phyloP scores from a whole-genome alignment of 2,329 filamentous ascomycete genomes.

The Penicillium sp. region DNA sequence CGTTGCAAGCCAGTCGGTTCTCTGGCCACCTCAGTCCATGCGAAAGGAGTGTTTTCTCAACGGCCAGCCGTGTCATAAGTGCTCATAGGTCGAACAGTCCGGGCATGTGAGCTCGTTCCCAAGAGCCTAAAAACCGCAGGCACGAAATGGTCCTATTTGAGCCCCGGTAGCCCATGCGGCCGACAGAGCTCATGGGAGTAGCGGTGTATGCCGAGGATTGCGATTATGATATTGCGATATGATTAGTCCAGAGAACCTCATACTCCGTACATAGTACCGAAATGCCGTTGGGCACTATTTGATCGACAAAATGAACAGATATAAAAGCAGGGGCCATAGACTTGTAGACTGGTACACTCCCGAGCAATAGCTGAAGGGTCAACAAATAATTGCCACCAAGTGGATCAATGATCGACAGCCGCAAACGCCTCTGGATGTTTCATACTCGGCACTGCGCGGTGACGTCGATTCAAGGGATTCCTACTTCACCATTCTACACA shows the following conservation, averaged over 20 bases:
- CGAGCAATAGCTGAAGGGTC: not conserved
- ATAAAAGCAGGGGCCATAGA: too few relatives aligned
- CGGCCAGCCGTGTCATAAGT: too few relatives aligned
- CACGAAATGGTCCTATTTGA: too few relatives aligned
- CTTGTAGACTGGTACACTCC: too few relatives aligned
- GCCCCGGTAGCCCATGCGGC: not conserved
- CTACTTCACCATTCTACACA: not conserved
- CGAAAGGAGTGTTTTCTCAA: too few relatives aligned
- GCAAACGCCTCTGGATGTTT: constrained; percentile 1
- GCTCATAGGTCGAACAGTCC: too few relatives aligned
- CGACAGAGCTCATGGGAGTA: not conserved
- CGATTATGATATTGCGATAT: not conserved
- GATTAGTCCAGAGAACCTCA: not conserved
- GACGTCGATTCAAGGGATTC: constrained; percentile 7
- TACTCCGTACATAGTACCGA: not conserved
- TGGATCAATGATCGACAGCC: constrained; percentile 20
- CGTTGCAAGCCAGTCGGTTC: too few relatives aligned
- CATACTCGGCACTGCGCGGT: constrained; percentile 5
- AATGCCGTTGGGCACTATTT: not conserved
- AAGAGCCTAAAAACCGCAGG: too few relatives aligned
- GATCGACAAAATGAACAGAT: too few relatives aligned
- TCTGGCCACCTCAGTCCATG: too few relatives aligned
- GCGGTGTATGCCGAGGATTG: not conserved
- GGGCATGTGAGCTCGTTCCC: too few relatives aligned
- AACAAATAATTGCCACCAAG: constrained; percentile 9